Conservation (phyloP, 2,329 filamentous ascomycete genomes). For the Penicillium sp. region DNA sequence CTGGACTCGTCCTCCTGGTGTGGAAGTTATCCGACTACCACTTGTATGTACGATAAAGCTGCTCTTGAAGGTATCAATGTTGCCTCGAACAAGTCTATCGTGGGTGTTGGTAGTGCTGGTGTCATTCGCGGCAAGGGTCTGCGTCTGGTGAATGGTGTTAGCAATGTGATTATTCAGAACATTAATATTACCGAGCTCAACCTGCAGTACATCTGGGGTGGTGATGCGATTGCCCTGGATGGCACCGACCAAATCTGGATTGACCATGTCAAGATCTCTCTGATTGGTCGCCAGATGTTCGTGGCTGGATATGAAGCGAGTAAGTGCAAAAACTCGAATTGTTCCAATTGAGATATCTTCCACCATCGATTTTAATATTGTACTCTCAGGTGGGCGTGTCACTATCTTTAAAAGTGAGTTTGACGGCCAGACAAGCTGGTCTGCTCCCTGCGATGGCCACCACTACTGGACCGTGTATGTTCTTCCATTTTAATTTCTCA, state of each 20-base stretch:
- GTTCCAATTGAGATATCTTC: too few species aligned
- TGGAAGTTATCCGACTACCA: conserved; percentile 58
- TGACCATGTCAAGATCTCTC: conserved; percentile 53
- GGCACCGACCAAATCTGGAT: conserved; percentile 53
- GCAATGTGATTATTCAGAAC: conserved; percentile 66
- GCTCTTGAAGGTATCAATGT: conserved; percentile 58
- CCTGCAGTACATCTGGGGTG: conserved; percentile 64
- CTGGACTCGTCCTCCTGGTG: conserved; percentile 62
- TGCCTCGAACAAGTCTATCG: conserved; percentile 61
- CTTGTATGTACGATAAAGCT: conserved; percentile 57
- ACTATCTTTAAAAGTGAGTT: conserved; percentile 66
- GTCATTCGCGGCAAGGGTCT: conserved; percentile 64
- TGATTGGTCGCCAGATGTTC: conserved; percentile 44
- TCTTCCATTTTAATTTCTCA: not conserved
- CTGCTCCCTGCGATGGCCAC: conserved; percentile 61
- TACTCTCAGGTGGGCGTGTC: conserved; percentile 54
- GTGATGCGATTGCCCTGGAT: conserved; percentile 61
- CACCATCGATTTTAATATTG: conserved; percentile 14
- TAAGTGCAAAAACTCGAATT: conserved; percentile 16
- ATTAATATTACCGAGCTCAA: conserved; percentile 60
- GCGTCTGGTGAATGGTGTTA: conserved; percentile 50
- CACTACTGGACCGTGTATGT: conserved; percentile 63
- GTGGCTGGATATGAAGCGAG: conserved; percentile 34
- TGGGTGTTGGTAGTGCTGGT: conserved; percentile 60
- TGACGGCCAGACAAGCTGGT: conserved; percentile 61